Percentiles rank a stretch among this genome's conserved stretches.
Conservation (phyloP, 805 yeast species). For the Saccharomycopsis amapae region DNA sequence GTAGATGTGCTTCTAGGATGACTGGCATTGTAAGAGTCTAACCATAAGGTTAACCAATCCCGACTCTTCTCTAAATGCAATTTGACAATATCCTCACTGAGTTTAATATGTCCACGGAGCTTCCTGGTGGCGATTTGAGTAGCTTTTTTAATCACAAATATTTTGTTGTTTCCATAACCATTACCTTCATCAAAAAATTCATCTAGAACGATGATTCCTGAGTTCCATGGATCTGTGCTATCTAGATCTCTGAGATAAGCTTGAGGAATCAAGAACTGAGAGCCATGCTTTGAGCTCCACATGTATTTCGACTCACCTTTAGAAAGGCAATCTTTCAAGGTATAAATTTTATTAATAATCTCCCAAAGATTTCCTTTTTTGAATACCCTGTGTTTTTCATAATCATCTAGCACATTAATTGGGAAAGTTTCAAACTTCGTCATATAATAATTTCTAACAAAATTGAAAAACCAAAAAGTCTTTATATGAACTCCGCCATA, state of each 20-base stretch:
- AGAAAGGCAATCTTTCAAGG: neutral
- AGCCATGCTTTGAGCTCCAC: conserved; percentile 5
- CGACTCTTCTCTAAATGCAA: conserved; percentile 2
- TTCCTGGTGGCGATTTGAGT: conserved; percentile 4
- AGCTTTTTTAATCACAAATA: conserved; percentile 1
- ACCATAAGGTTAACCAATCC: conserved; percentile 3
- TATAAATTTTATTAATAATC: neutral
- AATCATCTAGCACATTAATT: neutral
- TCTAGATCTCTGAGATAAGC: neutral
- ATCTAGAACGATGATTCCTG: neutral
- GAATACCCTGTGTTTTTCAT: neutral
- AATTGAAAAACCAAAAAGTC: conserved; percentile 37
- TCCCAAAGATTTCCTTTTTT: neutral
- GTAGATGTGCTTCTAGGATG: neutral
- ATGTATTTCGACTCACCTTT: neutral
- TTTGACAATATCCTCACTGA: conserved; percentile 1
- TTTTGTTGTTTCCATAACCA: neutral
- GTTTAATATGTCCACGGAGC: conserved; percentile 4
- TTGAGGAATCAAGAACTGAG: conserved; percentile 3
- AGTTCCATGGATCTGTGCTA: neutral
- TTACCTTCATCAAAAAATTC: conserved; percentile 1
- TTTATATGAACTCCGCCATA: conserved; percentile 40
- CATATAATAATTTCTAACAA: conserved; percentile 29
- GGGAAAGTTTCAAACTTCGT: conserved; percentile 7
- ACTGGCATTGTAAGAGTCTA: neutral